These are phyloP conservation scores for Ceratocystis eucalypticola DNA, from an alignment of 2,329 filamentous ascomycete species.

Conservation along the genomic window DNA sequence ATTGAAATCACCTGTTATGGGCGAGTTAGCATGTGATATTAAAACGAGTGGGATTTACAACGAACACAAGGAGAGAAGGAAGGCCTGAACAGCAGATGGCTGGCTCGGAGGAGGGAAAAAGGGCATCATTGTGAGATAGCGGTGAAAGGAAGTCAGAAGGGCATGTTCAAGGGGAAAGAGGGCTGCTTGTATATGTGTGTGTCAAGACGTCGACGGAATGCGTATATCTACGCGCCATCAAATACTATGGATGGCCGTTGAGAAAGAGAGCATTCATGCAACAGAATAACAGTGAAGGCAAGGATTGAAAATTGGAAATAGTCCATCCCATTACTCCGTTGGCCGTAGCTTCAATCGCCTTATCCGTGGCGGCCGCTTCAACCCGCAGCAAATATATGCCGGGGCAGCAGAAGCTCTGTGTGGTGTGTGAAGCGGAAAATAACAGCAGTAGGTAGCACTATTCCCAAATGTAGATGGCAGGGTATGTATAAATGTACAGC, in stretches of 20 bases:
- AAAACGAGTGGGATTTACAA: not conserved
- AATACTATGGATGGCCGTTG: not conserved
- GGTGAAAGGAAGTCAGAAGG: not conserved
- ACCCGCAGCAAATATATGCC: not conserved
- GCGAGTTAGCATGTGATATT: slow-evolving; percentile 18
- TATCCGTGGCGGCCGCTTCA: not conserved
- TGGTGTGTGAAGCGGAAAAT: no score
- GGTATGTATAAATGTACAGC: not conserved
- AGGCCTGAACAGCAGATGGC: not conserved
- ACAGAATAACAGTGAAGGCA: not conserved
- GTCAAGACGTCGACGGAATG: not conserved
- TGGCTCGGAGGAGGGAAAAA: not conserved
- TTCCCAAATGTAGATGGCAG: not conserved
- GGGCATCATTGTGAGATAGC: not conserved
- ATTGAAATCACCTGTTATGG: slow-evolving; percentile 16
- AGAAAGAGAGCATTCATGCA: not conserved
- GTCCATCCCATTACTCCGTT: not conserved
- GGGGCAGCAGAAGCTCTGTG: not conserved
- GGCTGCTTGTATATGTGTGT: not conserved
- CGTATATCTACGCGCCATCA: no score
- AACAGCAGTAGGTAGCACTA: not conserved
- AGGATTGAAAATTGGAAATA: not conserved
- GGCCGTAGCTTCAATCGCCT: not conserved
- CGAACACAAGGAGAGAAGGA: not conserved
- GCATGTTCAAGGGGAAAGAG: not conserved